Evolutionary conservation across 805 yeast species (phyloP), one percentile per base, ranked within the genome.

Genomic region (Zygotorulaspora danielsina): DNA sequence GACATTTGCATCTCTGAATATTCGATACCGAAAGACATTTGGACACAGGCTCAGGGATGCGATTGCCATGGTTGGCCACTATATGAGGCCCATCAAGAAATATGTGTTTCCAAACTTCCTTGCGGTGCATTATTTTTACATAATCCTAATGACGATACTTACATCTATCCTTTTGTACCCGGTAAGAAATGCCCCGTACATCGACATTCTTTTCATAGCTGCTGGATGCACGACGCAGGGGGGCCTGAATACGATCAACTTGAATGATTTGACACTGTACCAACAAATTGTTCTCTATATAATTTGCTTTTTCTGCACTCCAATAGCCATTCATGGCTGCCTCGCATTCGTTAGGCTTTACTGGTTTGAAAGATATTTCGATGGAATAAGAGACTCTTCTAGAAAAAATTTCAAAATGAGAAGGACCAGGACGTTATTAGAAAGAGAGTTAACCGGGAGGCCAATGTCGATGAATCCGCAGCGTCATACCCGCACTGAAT

Each of bases 301-400:
- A 9, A 44, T 78, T 2, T 65, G 89, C 19, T 69, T 78, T 46
- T 50, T 87, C 15, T 75, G 94, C 3, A 88, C 95, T 0, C 97
- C 97, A 1, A 84, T 93, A 15, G 81, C 82, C 56, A 85, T 94
- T 38, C 95, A 93, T 59, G 78, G 95, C 0, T 72, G 76, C 1
- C 66, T 93, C 24, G 79, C 87, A 6, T 77, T 86, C 46, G 67
- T 89, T 7, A 73, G 98, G 36, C 67, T 93, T 32, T 85, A 84
- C 59, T 84, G 95, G 86, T 93, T 85, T 63, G 95, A 88, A 59
- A 75, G 86, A 48, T 75, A 81, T 51, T 87, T 93, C 62, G 90
- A 86, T 57, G 78, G 81, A 49, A 89, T 93, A 59, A 81, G 81
- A 45, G 76, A 71, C 43, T 72, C 73, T 38, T 85, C 97, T n/a